Base-by-base conservation (phyloP, 306 rosid genomes). In the Vigna unguiculata region DNA sequence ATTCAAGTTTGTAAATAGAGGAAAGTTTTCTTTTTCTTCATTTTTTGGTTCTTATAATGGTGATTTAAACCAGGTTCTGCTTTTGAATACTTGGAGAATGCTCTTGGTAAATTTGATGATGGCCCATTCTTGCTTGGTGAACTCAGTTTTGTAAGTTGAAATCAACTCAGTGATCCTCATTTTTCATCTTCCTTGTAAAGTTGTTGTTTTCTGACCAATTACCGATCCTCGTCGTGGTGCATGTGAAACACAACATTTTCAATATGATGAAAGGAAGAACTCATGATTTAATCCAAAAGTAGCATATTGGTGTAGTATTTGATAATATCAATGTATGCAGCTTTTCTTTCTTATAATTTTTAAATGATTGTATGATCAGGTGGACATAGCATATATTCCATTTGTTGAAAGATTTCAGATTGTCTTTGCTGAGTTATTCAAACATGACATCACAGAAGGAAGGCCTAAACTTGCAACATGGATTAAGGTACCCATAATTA, bases 61-160 rank as follows among this genome's bases (percentile, higher is more conserved):
- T 65, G 9, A 60, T 54, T 58, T 77, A 34, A 48, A 72, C 38
- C 81, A 91, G 95, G 83, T 64, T 78, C 84, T 45, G 83, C 86
- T 78, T 87, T 91, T 88, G 97, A 91, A 73, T 88, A 81, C 81
- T 66, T 93, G 86, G 98, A 93, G 80, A 86, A 88, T 67, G 87
- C 93, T 84, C 89, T 93, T 75, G 83, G 81, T 24, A 89, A 85
- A 63, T 91, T 86, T 62, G 91, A 85, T 9, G 96, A 89, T 47
- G 96, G 97, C 6, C 96, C 98, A 40, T 88, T 86, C 86, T 55
- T 93, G 71, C 84, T 93, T 32, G 97, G 97, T 20, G 87, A 85
- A 52, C 76, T 93, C 43, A 91, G 98, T 66, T 77, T 68, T 92
- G 98, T 91, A 71, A 84, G 86, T 88, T 28, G 13, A 65, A 41